A percentile compares a stretch with the other conserved stretches of the same genome.
phyloP scores from a whole-genome alignment of 2,329 filamentous ascomycete genomes.

The Pezicula rhizophila region DNA sequence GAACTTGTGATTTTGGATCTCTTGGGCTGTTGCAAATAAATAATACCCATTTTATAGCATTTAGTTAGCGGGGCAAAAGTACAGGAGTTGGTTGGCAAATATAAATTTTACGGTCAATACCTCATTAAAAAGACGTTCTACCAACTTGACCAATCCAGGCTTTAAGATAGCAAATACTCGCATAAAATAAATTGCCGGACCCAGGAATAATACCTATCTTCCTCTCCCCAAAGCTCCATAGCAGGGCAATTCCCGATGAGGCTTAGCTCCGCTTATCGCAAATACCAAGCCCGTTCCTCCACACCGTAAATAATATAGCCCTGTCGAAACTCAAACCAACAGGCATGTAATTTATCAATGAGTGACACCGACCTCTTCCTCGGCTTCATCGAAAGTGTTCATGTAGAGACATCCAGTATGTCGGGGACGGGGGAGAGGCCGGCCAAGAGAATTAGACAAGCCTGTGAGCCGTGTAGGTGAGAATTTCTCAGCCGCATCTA shows the following conservation, averaged over 20 bases:
- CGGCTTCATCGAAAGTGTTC: slow-evolving; percentile 1
- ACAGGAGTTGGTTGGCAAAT: not conserved
- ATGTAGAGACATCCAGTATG: not conserved
- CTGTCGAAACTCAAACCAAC: not conserved
- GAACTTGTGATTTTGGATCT: not conserved
- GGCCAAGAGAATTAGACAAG: slow-evolving; percentile 25
- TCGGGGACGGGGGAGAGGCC: slow-evolving; percentile 13
- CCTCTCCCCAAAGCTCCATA: too few species aligned
- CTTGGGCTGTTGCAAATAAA: too few species aligned
- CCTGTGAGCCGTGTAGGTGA: slow-evolving; percentile 32
- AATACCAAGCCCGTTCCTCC: not conserved
- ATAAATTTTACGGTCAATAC: too few species aligned
- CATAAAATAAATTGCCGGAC: too few species aligned
- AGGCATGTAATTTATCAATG: slow-evolving; percentile 1
- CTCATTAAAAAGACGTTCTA: too few species aligned
- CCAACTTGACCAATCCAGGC: too few species aligned
- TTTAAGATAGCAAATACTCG: too few species aligned
- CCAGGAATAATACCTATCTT: too few species aligned
- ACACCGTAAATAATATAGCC: too few species aligned
- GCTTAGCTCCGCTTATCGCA: not conserved
- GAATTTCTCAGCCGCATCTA: slow-evolving; percentile 1
- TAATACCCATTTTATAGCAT: not conserved
- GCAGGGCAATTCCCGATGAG: too few species aligned
- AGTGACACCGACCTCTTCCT: slow-evolving; percentile 1
- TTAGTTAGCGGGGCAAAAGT: not conserved